Base-by-base conservation (phyloP, 2,329 filamentous ascomycete species). In the Gliomastix tumulicola region DNA sequence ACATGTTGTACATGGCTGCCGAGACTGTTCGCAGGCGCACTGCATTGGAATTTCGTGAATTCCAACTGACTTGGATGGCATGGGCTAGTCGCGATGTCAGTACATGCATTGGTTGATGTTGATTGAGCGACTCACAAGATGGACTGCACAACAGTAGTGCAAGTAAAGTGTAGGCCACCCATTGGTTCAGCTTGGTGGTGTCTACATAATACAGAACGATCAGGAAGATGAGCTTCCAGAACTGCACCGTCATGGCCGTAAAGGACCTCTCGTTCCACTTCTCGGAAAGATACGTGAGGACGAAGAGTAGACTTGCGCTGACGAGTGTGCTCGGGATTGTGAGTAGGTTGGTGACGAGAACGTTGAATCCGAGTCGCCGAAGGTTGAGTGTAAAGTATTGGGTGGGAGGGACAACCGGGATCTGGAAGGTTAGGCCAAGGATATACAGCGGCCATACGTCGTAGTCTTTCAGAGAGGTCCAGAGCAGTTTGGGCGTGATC, bases 1-100 rank as follows among this genome's bases (percentile, higher is more conserved):
- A 62, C 64, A 71, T 70, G 48, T 82, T 82, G 54, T 82, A 82
- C n/a, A 76, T 57, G 0, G 76, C 78, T 1, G 75, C 71, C 1
- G 75, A 74, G 4, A 83, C 75, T 2, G 79, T 76, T 5, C 79
- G 62, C 3, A 73, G 74, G 4, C 77, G 65, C 2, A 83, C 74
- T 1, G 69, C 65, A 37, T 78, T 77, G 2, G 76, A 70, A 46
- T 83, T 83, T 32, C 31, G 25, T 15, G 35, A 37, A n/a, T 30
- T 36, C 34, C 34, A 36, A 18, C 34, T 36, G 10, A 36, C 34
- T 36, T 36, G 34, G n/a, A 36, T 36, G 23, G 34, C 34, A 12
- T 36, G 34, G 9, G 28, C 34, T 36, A n/a, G 3, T n/a, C 3
- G 7, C 5, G n/a, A n/a, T 28, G 6, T 8, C 25, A 7, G 3